Evolutionary conservation across 768 basidiomycete species (phyloP), one percentile per base, ranked within the genome.

Genomic region (Galerina marginata): DNA sequence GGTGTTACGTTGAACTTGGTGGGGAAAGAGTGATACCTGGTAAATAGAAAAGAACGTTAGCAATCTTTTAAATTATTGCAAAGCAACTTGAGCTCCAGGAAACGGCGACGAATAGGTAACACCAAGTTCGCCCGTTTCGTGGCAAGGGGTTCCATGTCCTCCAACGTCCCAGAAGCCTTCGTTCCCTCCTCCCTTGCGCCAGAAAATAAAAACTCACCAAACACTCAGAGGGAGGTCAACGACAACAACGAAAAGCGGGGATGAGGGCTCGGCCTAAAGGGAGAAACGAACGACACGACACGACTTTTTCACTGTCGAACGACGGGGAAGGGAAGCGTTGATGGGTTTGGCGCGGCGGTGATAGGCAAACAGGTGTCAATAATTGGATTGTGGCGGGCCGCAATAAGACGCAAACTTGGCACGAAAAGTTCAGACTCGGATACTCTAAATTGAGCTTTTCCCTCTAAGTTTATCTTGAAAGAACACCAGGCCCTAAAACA

Each of bases 221-320:
- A 40, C 47, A 5, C 11, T 14, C 20, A 16, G 45, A 56, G 37
- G 46, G 46, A 40, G 10, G 26, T 36, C 20, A 46, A 56, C 16
- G 46, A 48, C 46, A 37, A 36, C 9, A 37, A 20, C 12, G 46
- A 14, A 33, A 36, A 4, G 6, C 37, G 16, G 16, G 50, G 33
- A 16, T 38, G 33, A 56, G 42, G 40, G 53, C 29, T 25, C 36
- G 46, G 16, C 56, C 14, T 38, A 49, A 47, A 56, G 54, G 29
- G 29, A 33, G 29, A 33, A 33, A 49, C 56, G 46, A 49, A 47
- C 56, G 56, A 56, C 37, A 56, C 46, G 56, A 56, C 56, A 33
- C 29, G 29, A 33, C 29, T 33, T 56, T 56, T 56, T 56, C 49
- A 29, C 56, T 39, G 43, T 56, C 56, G 56, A 56, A 56, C 56